Base-by-base conservation (phyloP, 2,329 filamentous ascomycete species). In the Colletotrichum sp. region DNA sequence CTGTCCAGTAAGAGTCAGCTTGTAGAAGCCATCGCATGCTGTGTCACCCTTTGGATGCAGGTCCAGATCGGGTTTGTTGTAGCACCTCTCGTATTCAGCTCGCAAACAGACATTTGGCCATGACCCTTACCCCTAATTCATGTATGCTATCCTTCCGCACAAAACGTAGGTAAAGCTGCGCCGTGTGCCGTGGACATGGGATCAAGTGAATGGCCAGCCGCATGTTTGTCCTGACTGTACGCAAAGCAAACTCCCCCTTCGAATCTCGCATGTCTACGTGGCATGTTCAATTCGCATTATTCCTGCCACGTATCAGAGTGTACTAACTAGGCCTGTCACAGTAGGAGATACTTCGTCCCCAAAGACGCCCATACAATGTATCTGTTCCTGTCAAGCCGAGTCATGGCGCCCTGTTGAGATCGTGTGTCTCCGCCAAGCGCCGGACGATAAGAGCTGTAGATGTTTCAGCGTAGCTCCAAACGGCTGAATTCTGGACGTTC, bases 151-250 rank as follows among this genome's bases (percentile, higher is more conserved):
- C 30, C 4, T 32, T 12, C 5, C 38, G 4, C 38, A 18, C 18
- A n/a, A 43, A 18, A 5, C 38, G 4, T 4, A 48, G 10, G 3
- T 12, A 48, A 48, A 48, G 18, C 38, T 48, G 38, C 8, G 4
- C 18, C 16, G 18, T 2, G 4, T 10, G 18, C 9, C 7, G 1
- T 6, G 3, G 0, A n/a, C 9, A 0, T 16, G 38, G 4, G 2
- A n/a, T 12, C 9, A 48, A 13, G n/a, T 13, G 0, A 13, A 24
- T 24, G n/a, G 12, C n/a, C n/a, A 52, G 43, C n/a, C 5, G 1
- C 9, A 21, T 21, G 1, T 52, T 7, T 52, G 10, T 1, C n/a
- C 12, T 52, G 43, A 21, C 1, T 7, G 5, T 21, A 4, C 1
- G 43, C 3, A 21, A 12, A 52, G 12, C 43, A 52, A 52, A 13